Conservation (phyloP, 148 eudicot genomes). For the Rhododendron henanense region DNA sequence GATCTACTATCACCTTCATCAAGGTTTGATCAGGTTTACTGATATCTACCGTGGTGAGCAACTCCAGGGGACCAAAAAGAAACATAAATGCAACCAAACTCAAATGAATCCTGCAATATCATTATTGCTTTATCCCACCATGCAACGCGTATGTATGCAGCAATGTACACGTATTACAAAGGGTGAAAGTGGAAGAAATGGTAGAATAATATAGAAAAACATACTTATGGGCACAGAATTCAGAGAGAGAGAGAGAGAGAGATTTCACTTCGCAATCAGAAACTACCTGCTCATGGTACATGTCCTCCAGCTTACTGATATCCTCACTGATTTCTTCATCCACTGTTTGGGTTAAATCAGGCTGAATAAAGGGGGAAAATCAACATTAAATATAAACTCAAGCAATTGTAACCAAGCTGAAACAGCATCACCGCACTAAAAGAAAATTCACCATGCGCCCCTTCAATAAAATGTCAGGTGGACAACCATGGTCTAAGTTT, state of each 20-base stretch:
- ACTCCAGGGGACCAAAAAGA: not conserved
- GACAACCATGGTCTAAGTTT: not conserved
- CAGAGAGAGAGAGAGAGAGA: too few species aligned
- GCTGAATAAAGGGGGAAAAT: constrained; percentile 23
- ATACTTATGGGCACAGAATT: not conserved
- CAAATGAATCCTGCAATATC: not conserved
- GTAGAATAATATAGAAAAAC: not conserved
- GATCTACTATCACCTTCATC: not conserved
- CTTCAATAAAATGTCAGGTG: not conserved
- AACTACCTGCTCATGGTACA: constrained; percentile 44
- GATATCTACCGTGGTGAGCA: not conserved
- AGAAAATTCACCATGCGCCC: not conserved
- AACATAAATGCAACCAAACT: not conserved
- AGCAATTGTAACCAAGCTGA: not conserved
- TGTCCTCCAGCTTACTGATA: constrained; percentile 31
- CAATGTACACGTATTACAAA: too few species aligned
- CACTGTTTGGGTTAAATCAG: constrained; percentile 36
- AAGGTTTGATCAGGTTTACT: constrained; percentile 2
- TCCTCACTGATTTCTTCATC: constrained; percentile 42
- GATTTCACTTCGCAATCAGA: not conserved
- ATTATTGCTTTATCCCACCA: not conserved
- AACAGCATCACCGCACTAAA: not conserved
- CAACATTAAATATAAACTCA: not conserved
- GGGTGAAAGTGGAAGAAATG: not conserved
- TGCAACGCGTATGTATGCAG: not conserved